Base-by-base conservation (phyloP, 768 basidiomycete genomes). In the Pleurotus cornucopiae region DNA sequence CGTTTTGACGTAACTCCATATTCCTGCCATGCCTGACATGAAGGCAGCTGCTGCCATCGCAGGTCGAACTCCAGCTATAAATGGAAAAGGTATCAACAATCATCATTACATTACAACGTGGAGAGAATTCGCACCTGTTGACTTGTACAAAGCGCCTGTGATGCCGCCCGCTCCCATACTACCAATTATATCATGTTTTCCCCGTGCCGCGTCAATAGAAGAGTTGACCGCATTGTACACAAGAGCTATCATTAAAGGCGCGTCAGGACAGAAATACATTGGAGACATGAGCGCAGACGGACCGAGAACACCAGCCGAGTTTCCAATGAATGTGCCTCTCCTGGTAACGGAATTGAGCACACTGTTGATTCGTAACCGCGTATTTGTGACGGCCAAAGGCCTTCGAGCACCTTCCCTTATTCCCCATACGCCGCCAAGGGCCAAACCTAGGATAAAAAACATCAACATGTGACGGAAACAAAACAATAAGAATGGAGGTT, bases 261-360 rank as follows among this genome's bases (percentile, higher is more conserved):
- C 67, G 70, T 66, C 67, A 67, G 60, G 67, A 64, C 53, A 30
- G 60, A 58, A 48, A 61, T 58, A 70, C 59, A 63, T 61, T 57
- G 61, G 59, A 57, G 66, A 61, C 58, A 61, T 58, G 62, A 61
- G 69, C 61, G 66, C 61, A 59, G 69, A 82, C 91, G 72, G 66
- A 98, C 97, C 97, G 60, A 98, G 78, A 60, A 98, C 91, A 70
- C 97, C 97, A 69, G 95, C 91, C 67, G 94, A 97, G 78, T 98
- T 99, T 66, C 94, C 97, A 73, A 97, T 88, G 75, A 96, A 97
- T 46, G 93, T 96, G 30, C 97, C 97, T 74, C 97, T 83, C 75
- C 96, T 79, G 59, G 97, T 98, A 70, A 96, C 85, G 68, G 93
- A 91, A 80, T 98, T 99, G 63, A 99, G 82, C 59, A 99, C 76